A percentile compares a stretch with the other conserved stretches of the same genome.
Evolutionary conservation across 495 filamentous ascomycete genomes (phyloP).

Genomic region (Friedmanniomyces endolithicus): DNA sequence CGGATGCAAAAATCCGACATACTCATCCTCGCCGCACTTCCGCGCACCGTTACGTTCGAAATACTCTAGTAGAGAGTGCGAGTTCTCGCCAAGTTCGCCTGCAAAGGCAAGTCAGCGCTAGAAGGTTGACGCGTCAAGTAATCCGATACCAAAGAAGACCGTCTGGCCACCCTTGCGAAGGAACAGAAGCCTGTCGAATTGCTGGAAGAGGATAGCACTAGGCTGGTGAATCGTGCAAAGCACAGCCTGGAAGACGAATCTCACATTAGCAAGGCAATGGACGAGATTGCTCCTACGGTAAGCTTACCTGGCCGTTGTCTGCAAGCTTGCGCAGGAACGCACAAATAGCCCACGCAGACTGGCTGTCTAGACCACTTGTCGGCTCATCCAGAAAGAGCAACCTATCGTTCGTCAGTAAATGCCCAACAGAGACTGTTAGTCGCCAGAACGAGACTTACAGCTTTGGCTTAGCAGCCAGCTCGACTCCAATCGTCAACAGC

Average conservation of each 20-base stretch:
- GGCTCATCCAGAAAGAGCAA: conserved; percentile 28
- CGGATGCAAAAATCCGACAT: no score
- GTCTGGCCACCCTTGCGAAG: conserved; percentile 57
- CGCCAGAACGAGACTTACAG: background rate
- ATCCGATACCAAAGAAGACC: conserved; percentile 71
- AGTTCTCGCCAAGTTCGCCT: conserved; percentile 46
- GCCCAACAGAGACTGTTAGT: background rate
- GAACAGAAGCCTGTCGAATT: conserved; percentile 61
- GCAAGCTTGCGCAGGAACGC: conserved; percentile 22
- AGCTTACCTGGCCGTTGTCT: conserved; percentile 9
- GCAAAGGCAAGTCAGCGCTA: no score
- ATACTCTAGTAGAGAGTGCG: conserved; percentile 47
- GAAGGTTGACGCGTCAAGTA: no score
- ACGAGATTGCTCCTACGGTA: background rate
- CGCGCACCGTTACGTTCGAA: conserved; percentile 52
- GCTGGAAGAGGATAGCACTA: conserved; percentile 46
- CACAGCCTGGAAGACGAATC: conserved; percentile 9
- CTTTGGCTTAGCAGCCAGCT: conserved; percentile 24
- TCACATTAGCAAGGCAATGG: background rate
- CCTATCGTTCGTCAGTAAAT: background rate
- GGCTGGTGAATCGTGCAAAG: conserved; percentile 21
- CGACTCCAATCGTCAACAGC: conserved; percentile 25
- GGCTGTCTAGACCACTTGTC: conserved; percentile 25
- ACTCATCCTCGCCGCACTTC: conserved; percentile 39
- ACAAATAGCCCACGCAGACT: conserved; percentile 19